A percentile compares a stretch with the other conserved stretches of the same genome.
Conservation (phyloP, 176 grass and related monocot genomes). For the Carex littledalei region DNA sequence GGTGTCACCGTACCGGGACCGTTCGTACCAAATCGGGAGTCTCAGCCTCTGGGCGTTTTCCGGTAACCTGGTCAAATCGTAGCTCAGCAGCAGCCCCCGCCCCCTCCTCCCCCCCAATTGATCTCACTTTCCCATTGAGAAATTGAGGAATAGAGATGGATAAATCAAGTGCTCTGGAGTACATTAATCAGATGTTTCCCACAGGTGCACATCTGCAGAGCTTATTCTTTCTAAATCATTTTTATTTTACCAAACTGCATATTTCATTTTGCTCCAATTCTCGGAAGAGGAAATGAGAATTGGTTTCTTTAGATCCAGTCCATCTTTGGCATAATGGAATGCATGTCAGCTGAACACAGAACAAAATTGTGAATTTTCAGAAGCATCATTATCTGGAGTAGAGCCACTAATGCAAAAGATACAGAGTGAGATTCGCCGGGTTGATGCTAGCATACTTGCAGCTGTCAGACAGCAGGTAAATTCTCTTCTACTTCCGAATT, state of each 20-base stretch:
- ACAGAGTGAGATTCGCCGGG: constrained; percentile 93
- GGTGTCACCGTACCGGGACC: not conserved
- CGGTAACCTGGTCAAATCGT: not conserved
- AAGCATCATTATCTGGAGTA: constrained; percentile 85
- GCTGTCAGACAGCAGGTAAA: constrained; percentile 92
- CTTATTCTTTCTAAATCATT: not conserved
- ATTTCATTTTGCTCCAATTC: not conserved
- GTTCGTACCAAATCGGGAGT: not conserved
- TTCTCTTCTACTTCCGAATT: not conserved
- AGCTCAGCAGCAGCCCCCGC: not conserved
- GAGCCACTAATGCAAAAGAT: constrained; percentile 99
- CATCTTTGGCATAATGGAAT: not conserved
- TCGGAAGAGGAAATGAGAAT: not conserved
- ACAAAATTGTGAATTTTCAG: constrained; percentile 28
- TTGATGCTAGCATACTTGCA: constrained; percentile 87
- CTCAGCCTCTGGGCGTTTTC: not conserved
- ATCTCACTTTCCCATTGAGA: not conserved
- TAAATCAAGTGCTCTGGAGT: constrained; percentile 93
- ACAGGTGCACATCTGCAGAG: constrained; percentile 36
- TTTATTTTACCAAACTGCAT: not conserved
- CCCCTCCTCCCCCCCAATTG: not conserved
- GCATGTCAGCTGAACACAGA: not conserved
- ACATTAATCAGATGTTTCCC: constrained; percentile 99
- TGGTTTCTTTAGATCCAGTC: not conserved
- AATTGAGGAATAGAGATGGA: constrained; percentile 53